Conservation (phyloP, 495 filamentous ascomycete species). For the Mycothermus thermophilus region DNA sequence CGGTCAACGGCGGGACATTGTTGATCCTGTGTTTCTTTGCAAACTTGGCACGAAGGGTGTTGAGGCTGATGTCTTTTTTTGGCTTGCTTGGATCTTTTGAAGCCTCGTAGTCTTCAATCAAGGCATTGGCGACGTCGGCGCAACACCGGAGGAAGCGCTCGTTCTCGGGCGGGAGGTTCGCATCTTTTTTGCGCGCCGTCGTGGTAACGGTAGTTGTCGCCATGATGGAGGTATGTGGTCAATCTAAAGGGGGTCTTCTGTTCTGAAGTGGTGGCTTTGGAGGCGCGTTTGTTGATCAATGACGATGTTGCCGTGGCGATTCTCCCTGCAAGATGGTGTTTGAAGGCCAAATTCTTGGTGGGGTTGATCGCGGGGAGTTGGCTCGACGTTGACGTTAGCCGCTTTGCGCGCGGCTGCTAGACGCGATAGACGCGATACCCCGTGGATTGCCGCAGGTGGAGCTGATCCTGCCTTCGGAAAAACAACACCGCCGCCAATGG, state of each 20-base stretch:
- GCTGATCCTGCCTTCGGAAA: too few relatives aligned
- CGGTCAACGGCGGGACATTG: conserved; percentile 78
- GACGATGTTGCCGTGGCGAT: too few relatives aligned
- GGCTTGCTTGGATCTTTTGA: conserved; percentile 54
- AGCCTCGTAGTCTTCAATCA: conserved; percentile 86
- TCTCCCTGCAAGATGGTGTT: too few relatives aligned
- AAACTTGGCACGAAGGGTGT: conserved; percentile 71
- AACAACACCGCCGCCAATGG: conserved; percentile 7
- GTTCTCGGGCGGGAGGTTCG: conserved; percentile 73
- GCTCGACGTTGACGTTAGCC: too few relatives aligned
- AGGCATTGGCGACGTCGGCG: conserved; percentile 81
- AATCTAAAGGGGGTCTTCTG: too few relatives aligned
- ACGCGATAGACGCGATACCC: too few relatives aligned
- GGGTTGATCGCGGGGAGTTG: too few relatives aligned
- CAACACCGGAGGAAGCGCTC: conserved; percentile 88
- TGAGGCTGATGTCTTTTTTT: conserved; percentile 83
- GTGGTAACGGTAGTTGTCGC: conserved; percentile 30
- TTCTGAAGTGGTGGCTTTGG: too few relatives aligned
- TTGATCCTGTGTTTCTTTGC: conserved; percentile 81
- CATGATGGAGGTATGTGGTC: conserved; percentile 20
- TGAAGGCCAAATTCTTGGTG: too few relatives aligned
- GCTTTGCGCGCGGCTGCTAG: too few relatives aligned
- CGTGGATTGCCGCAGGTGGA: too few relatives aligned
- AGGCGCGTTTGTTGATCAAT: too few relatives aligned
- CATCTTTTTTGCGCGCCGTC: conserved; percentile 42